Evolutionary conservation across 176 grass and related monocot species (phyloP).

Genomic region (Carex pumila): DNA sequence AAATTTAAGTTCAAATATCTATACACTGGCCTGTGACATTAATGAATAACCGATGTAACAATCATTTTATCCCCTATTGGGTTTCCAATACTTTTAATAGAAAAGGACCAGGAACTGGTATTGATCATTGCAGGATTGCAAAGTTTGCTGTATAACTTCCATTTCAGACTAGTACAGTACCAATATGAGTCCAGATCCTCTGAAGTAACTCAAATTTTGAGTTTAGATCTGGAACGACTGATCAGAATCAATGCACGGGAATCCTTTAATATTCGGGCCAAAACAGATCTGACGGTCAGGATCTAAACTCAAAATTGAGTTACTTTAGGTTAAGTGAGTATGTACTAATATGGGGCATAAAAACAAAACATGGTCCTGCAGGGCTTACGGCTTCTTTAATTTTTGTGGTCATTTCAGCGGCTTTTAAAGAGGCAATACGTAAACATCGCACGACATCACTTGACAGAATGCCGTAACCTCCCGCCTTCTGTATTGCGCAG

Average conservation of each 20-base stretch:
- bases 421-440: slow-evolving; percentile 76
- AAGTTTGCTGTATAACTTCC: not conserved
- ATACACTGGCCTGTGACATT: not conserved
- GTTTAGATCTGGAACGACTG: too few relatives aligned
- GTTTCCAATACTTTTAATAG: not conserved
- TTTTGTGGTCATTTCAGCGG: slow-evolving; percentile 87
- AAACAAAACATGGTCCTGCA: not conserved
- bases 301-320: too few relatives aligned
- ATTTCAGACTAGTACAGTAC: not conserved
- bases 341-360: not conserved
- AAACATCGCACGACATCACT: slow-evolving; percentile 87
- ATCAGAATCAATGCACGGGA: too few relatives aligned
- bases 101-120: not conserved
- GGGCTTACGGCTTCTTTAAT: slow-evolving; percentile 65
- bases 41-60: not conserved
- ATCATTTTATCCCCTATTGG: not conserved
- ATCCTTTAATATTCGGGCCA: too few relatives aligned
- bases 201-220: too few relatives aligned
- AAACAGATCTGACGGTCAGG: too few relatives aligned
- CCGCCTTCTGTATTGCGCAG: slow-evolving; percentile 87
- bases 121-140: not conserved
- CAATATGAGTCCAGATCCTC: not conserved
- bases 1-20: not conserved
- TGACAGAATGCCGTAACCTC: slow-evolving; percentile 73
- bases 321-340: too few relatives aligned